Base-by-base conservation (phyloP, 768 basidiomycete species). In the Tephrocybe sp. region DNA sequence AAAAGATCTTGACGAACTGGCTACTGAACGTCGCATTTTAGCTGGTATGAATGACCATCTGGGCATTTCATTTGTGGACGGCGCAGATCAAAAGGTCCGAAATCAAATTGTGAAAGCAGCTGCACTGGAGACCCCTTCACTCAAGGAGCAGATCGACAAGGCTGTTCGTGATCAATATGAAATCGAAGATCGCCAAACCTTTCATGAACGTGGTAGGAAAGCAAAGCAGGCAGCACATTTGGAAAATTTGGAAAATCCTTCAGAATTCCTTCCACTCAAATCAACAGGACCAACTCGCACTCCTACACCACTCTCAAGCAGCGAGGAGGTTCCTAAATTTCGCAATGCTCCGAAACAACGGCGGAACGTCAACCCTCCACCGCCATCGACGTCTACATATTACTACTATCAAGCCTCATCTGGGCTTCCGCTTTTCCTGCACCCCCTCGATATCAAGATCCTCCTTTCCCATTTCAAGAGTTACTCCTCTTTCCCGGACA, bases 341-440 rank as follows among this genome's bases (percentile, higher is more conserved):
- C 61, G 73, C 36, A 79, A 75, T 52, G 68, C 59, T 40, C 79
- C 78, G 27, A 78, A 79, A 49, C 83, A 83, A 45, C 82, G 89
- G 24, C 80, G 83, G 49, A 93, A 93, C 63, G 67, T 93, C 56
- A 93, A 92, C 59, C 89, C 90, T 1, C 89, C 89, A 2, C 89
- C 91, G 2, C 89, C 87, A 15, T 89, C 89, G 15, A 88, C 89
- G 13, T 87, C 91, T 9, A 87, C 92, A 8, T 99, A 96, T 70
- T 94, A 89, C 64, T 99, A 89, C 69, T 99, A 98, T 66, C 97
- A 98, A 66, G 89, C 93, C 15, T 84, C 92, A 0, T 89, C 91
- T 1, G 97, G 97, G 11, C 76, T 89, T 49, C 89, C 92, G 9
- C 78, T 97, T 57, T 99, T 90, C 75, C 82, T 99, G 9, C 93